These are phyloP conservation scores for Diaporthe citriasiana DNA, from an alignment of 2,329 filamentous ascomycete genomes.

Conservation along the genomic window DNA sequence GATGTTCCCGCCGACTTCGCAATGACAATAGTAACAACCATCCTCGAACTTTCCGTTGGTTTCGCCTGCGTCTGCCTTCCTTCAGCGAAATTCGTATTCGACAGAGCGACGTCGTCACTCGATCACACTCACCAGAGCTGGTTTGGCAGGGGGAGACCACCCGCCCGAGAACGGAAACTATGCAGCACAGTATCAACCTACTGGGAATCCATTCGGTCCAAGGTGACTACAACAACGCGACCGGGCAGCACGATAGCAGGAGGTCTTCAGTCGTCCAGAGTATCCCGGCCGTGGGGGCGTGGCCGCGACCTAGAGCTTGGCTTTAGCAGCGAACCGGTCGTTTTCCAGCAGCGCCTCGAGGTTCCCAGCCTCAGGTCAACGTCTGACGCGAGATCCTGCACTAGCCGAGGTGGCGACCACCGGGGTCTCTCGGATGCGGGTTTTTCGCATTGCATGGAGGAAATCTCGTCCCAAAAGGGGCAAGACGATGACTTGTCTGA, in stretches of 20 bases:
- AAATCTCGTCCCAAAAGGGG: neutral
- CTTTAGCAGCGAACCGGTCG: slow-evolving; percentile 14
- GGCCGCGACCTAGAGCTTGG: slow-evolving; percentile 8
- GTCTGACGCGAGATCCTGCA: slow-evolving; percentile 8
- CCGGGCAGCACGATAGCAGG: slow-evolving; percentile 12
- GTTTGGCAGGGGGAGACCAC: neutral
- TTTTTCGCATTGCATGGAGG: slow-evolving; percentile 4
- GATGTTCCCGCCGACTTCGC: slow-evolving; percentile 22
- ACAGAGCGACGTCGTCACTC: slow-evolving; percentile 2
- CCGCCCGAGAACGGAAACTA: neutral
- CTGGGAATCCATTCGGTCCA: slow-evolving; percentile 24
- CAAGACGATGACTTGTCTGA: neutral
- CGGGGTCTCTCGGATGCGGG: slow-evolving; percentile 11
- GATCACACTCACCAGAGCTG: neutral
- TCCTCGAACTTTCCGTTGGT: slow-evolving; percentile 47
- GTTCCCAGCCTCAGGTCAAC: slow-evolving; percentile 34
- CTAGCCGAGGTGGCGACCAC: slow-evolving; percentile 7
- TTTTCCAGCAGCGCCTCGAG: slow-evolving; percentile 34
- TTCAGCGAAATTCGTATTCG: slow-evolving; percentile 42
- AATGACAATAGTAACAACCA: slow-evolving; percentile 9
- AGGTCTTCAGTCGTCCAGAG: neutral
- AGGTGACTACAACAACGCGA: slow-evolving; percentile 11
- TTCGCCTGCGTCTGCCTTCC: slow-evolving; percentile 49
- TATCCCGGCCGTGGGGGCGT: neutral
- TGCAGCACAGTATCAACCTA: neutral